Conservation (phyloP, 495 filamentous ascomycete species). For the Penicillium coprophilum region DNA sequence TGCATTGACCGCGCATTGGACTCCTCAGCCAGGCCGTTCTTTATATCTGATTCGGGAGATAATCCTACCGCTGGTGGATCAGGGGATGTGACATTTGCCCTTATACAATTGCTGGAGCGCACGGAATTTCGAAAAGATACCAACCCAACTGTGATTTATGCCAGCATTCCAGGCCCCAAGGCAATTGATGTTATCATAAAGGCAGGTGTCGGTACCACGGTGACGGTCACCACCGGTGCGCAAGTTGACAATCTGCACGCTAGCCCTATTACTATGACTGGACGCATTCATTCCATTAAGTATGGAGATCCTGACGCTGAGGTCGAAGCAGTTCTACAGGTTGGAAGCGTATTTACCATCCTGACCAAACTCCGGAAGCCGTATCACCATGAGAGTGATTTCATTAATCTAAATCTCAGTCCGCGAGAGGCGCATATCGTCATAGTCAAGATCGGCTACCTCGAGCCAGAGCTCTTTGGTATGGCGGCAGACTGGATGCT, state of each 20-base stretch:
- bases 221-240: constrained; percentile 56
- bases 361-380: constrained; percentile 57
- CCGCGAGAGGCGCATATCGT: constrained; percentile 53
- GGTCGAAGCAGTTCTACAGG: constrained; percentile 51
- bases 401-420: constrained; percentile 47
- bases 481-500: constrained; percentile 59
- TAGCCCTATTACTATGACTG: constrained; percentile 54
- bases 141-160: constrained; percentile 53
- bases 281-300: constrained; percentile 53
- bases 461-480: constrained; percentile 56
- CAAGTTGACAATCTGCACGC: constrained; percentile 54
- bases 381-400: constrained; percentile 57
- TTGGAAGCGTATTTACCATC: constrained; percentile 56
- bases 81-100: constrained; percentile 56
- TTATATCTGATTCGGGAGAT: constrained; percentile 59
- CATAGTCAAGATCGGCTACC: constrained; percentile 60
- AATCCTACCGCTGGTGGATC: constrained; percentile 58
- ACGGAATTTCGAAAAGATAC: constrained; percentile 44
- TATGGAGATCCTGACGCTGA: constrained; percentile 51
- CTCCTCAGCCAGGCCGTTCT: constrained; percentile 50
- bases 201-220: constrained; percentile 49
- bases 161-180: constrained; percentile 53
- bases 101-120: constrained; percentile 46
- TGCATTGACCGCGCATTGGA: constrained; percentile 50
- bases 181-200: constrained; percentile 46